These are phyloP conservation scores for Calocera viscosa DNA, from an alignment of 768 basidiomycete genomes.

Conservation along the genomic window DNA sequence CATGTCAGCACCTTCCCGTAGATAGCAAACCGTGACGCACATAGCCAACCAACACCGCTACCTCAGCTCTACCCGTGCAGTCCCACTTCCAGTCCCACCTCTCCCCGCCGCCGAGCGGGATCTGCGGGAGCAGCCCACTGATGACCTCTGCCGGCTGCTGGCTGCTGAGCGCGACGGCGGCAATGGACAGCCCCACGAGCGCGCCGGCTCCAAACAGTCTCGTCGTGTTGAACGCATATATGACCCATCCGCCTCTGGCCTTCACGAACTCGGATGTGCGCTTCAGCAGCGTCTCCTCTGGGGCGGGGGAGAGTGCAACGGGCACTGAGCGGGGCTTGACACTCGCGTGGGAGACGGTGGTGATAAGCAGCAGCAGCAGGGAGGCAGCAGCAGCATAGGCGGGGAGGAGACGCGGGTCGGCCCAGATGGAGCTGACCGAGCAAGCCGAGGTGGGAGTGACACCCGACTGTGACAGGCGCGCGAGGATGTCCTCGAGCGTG, in stretches of 20 bases:
- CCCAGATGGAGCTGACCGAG: neutral
- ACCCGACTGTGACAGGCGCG: too few species aligned
- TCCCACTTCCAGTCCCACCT: neutral
- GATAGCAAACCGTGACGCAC: too few species aligned
- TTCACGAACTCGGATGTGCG: neutral
- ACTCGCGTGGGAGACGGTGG: neutral
- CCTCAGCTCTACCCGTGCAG: neutral
- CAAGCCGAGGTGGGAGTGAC: too few species aligned
- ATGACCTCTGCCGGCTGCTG: neutral
- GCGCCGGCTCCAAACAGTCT: neutral
- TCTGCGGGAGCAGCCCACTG: neutral
- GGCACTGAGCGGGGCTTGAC: neutral
- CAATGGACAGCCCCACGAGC: neutral
- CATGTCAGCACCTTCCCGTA: too few species aligned
- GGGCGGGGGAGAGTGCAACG: neutral
- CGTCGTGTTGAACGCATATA: neutral
- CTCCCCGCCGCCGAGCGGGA: neutral
- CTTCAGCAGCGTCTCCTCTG: neutral
- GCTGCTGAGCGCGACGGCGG: neutral
- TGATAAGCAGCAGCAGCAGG: neutral
- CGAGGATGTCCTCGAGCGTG: too few species aligned
- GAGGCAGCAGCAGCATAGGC: neutral
- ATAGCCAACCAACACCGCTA: neutral
- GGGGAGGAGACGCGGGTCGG: neutral
- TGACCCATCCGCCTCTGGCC: neutral